Evolutionary conservation across 768 basidiomycete species (phyloP), one percentile per base, ranked within the genome.

Genomic region (Boletus patriciae): DNA sequence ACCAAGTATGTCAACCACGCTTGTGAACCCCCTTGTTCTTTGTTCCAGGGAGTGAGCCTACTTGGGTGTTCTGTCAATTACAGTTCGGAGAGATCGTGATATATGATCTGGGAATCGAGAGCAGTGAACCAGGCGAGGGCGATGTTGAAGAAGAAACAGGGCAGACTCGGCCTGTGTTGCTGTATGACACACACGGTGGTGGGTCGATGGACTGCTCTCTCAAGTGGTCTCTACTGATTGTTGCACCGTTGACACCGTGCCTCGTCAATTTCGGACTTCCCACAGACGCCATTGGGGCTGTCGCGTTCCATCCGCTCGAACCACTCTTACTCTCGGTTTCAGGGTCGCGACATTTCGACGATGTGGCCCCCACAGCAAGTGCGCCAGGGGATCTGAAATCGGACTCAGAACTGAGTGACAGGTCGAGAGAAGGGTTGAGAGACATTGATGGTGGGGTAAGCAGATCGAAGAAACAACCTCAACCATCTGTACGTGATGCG

Each of bases 271-370:
- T 25, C 18, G 57, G 44, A 46, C 8, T 6, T 37, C 36, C 16
- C 16, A 6, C 49, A 94, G 92, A 94, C 67, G 80, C 87, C 4
- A 71, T 94, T 8, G 86, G 90, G 1, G 85, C 86, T 1, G 84
- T 89, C 1, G 71, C 81, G 1, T 90, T 94, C 63, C 87, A 94
- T 61, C 91, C 92, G 0, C 70, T 80, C 27, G 73, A 76, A 11
- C 74, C 91, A 0, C 49, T 75, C 3, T 62, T 93, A 4, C 67
- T 90, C 19, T 86, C 90, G 0, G 79, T 80, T 1, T 87, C 91
- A 0, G 93, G 93, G 3, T 92, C 93, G 6, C 74, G 92, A n/a
- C 83, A 88, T 68, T 90, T 90, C 63, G 71, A 76, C 16, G 53
- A 52, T 2, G 33, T 25, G 1, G 42, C 6, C 6, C 9, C 19